Percentiles rank a stretch among this genome's conserved stretches.
phyloP scores from a whole-genome alignment of 192 early-diverging fungal genomes.

The Backusella liffmaniae region DNA sequence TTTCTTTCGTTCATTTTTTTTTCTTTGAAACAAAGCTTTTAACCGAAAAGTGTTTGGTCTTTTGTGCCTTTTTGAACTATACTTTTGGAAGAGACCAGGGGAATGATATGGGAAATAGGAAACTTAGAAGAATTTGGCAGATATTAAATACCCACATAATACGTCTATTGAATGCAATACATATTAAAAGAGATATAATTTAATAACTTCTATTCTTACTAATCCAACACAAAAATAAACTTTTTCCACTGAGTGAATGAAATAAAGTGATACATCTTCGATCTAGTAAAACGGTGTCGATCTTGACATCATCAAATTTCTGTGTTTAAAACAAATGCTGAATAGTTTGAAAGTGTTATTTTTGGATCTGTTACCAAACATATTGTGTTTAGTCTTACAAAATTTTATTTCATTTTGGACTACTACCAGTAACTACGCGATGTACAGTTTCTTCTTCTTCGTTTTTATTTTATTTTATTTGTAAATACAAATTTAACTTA shows the following conservation, averaged over 20 bases:
- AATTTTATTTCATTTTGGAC: neutral
- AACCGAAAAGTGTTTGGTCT: neutral
- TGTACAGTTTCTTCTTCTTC: too few relatives aligned
- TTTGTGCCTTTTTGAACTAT: neutral
- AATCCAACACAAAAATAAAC: neutral
- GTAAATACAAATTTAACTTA: too few relatives aligned
- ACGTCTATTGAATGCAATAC: too few relatives aligned
- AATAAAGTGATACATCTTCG: neutral
- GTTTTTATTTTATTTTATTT: too few relatives aligned
- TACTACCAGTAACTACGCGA: neutral
- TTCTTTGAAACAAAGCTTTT: neutral
- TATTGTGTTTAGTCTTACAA: neutral
- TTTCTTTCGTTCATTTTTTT: neutral
- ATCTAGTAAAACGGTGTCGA: neutral
- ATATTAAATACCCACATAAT: too few relatives aligned
- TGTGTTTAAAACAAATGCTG: neutral
- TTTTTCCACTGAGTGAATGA: neutral
- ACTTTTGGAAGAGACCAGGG: neutral
- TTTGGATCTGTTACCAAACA: neutral
- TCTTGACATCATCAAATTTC: neutral
- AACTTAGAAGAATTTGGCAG: too few relatives aligned
- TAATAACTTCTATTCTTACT: neutral
- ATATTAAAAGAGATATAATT: too few relatives aligned
- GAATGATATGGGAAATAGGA: neutral
- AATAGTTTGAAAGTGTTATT: neutral